Conservation (phyloP, 768 basidiomycete species). For the Flagelloscypha sp. region DNA sequence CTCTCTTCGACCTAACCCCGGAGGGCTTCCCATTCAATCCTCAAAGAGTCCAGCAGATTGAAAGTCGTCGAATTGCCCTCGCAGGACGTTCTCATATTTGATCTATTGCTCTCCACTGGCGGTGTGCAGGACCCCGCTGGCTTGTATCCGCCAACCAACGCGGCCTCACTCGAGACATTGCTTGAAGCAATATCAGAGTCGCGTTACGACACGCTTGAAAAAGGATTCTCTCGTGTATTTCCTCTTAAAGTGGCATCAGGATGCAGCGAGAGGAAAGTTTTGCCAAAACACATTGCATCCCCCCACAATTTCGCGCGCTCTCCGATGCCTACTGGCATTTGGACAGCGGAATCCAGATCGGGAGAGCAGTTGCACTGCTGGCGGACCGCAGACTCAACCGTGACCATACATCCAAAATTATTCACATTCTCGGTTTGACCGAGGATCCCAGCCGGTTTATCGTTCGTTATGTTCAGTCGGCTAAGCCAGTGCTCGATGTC, state of each 20-base stretch:
- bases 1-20: too few relatives aligned
- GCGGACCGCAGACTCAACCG: constrained; percentile 67
- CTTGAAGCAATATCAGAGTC: constrained; percentile 54
- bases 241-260: constrained; percentile 71
- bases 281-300: constrained; percentile 49
- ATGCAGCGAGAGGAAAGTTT: constrained; percentile 49
- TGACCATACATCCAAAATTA: constrained; percentile 72
- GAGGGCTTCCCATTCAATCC: too few relatives aligned
- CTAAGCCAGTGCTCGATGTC: constrained; percentile 61
- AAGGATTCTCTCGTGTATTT: constrained; percentile 76
- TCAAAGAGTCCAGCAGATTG: constrained; percentile 36
- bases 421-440: constrained; percentile 35
- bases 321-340: constrained; percentile 84
- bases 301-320: constrained; percentile 66
- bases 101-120: constrained; percentile 60
- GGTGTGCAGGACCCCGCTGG: constrained; percentile 50
- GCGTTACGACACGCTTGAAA: constrained; percentile 66
- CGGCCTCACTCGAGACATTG: constrained; percentile 43
- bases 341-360: constrained; percentile 58
- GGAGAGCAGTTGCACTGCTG: constrained; percentile 68
- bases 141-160: constrained; percentile 62
- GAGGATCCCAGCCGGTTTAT: constrained; percentile 45
- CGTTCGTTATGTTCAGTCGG: constrained; percentile 66
- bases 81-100: constrained; percentile 63
- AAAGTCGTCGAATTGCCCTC: constrained; percentile 51